Evolutionary conservation across 192 early-diverging fungal species (phyloP).

Genomic region (Obelidium mucronatum): DNA sequence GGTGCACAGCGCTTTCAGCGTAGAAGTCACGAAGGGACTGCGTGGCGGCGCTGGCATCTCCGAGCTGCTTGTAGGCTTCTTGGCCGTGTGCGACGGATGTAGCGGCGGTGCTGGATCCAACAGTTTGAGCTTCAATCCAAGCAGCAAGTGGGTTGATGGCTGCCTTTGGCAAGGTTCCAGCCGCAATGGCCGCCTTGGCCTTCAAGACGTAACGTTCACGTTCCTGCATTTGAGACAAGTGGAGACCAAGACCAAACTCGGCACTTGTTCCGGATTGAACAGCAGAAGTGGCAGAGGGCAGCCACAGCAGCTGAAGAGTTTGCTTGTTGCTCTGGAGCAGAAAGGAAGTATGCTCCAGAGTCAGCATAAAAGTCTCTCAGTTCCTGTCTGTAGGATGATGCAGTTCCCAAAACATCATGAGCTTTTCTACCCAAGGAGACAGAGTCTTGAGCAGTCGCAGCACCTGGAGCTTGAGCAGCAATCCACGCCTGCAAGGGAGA

Average conservation of each 20-base stretch:
- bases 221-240: slow-evolving; percentile 70
- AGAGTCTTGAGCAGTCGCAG: not conserved
- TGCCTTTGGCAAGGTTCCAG: not conserved
- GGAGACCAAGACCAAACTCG: slow-evolving; percentile 87
- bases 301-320: not conserved
- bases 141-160: slow-evolving; percentile 8
- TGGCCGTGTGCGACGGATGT: slow-evolving; percentile 61
- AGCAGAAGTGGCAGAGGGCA: slow-evolving; percentile 25
- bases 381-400: slow-evolving; percentile 1
- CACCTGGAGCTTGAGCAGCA: slow-evolving; percentile 26
- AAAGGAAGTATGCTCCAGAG: slow-evolving; percentile 3
- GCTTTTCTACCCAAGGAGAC: not conserved
- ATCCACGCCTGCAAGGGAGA: slow-evolving; percentile 22
- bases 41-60: slow-evolving; percentile 38
- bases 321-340: not conserved
- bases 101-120: slow-evolving; percentile 52
- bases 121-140: slow-evolving; percentile 21
- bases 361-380: slow-evolving; percentile 25
- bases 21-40: slow-evolving; percentile 44
- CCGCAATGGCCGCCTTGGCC: slow-evolving; percentile 62
- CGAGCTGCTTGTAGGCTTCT: slow-evolving; percentile 57
- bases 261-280: slow-evolving; percentile 63
- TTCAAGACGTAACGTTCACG: slow-evolving; percentile 70
- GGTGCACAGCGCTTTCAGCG: slow-evolving; percentile 45
- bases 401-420: slow-evolving; percentile 6